Percentiles rank a stretch among this genome's conserved stretches.
Evolutionary conservation across 2,329 filamentous ascomycete genomes (phyloP).

Genomic region (Tolypocladium nubicola): DNA sequence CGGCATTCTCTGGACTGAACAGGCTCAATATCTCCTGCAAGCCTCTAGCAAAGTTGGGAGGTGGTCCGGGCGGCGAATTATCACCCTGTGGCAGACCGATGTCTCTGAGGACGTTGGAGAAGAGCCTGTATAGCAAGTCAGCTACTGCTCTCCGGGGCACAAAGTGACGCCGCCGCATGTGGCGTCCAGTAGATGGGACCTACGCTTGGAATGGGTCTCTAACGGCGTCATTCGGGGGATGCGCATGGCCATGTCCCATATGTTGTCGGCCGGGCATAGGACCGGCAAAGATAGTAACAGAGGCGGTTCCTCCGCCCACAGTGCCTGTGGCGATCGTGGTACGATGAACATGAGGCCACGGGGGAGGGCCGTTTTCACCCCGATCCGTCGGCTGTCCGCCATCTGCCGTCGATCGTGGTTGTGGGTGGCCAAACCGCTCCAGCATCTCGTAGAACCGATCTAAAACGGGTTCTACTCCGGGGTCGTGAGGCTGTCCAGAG

Average conservation of each 20-base stretch:
- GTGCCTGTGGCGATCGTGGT: slow-evolving; percentile 26
- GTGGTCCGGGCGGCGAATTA: slow-evolving; percentile 10
- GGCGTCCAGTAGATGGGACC: slow-evolving; percentile 8
- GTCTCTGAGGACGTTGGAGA: slow-evolving; percentile 32
- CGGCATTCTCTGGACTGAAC: slow-evolving; percentile 39
- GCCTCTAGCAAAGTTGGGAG: slow-evolving; percentile 18
- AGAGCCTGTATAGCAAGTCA: slow-evolving; percentile 25
- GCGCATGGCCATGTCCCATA: background rate
- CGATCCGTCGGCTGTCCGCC: background rate
- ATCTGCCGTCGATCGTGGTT: slow-evolving; percentile 1
- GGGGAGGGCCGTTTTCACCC: background rate
- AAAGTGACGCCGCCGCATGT: background rate
- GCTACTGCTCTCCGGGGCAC: background rate
- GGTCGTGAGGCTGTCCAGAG: slow-evolving; percentile 16
- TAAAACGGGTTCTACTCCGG: slow-evolving; percentile 25
- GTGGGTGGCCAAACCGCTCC: slow-evolving; percentile 19
- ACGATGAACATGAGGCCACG: slow-evolving; percentile 19
- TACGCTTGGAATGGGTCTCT: slow-evolving; percentile 40
- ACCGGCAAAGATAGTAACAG: slow-evolving; percentile 36
- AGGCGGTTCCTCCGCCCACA: slow-evolving; percentile 30
- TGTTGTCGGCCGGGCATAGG: slow-evolving; percentile 13
- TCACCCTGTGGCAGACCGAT: slow-evolving; percentile 20
- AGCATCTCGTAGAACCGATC: slow-evolving; percentile 35
- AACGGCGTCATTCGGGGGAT: slow-evolving; percentile 8
- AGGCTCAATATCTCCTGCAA: slow-evolving; percentile 45